These are phyloP conservation scores for Dictyostelium purpureum DNA, from an alignment of 78 protist species.

Conservation along the genomic window DNA sequence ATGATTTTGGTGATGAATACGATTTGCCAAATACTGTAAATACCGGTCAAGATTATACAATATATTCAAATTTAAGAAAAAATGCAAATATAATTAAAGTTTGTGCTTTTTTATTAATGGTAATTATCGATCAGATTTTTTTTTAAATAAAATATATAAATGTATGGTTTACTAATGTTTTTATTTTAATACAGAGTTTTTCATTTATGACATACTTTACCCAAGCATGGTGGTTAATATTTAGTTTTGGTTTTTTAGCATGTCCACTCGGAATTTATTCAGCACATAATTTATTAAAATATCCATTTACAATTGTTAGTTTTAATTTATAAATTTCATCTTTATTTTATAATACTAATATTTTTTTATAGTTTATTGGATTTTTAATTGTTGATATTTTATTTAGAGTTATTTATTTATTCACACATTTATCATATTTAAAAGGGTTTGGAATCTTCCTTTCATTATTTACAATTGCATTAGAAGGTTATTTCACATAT, in stretches of 20 bases:
- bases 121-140: neutral
- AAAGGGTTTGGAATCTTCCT: slow-evolving; percentile 62
- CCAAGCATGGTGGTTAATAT: slow-evolving; percentile 71
- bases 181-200: neutral
- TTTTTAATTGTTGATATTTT: slow-evolving; percentile 48
- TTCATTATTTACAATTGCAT: neutral
- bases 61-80: slow-evolving; percentile 26
- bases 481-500: slow-evolving; percentile 35
- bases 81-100: slow-evolving; percentile 37
- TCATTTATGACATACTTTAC: slow-evolving; percentile 68
- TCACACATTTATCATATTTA: slow-evolving; percentile 1
- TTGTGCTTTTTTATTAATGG: slow-evolving; percentile 27
- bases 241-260: slow-evolving; percentile 36
- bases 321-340: neutral
- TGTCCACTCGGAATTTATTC: slow-evolving; percentile 53
- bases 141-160: neutral
- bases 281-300: slow-evolving; percentile 1
- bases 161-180: neutral
- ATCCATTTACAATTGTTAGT: slow-evolving; percentile 26
- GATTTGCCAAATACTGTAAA: slow-evolving; percentile 34
- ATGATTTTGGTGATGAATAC: neutral
- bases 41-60: slow-evolving; percentile 17
- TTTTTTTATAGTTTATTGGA: neutral
- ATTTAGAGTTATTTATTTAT: slow-evolving; percentile 44
- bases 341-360: neutral